Conservation (phyloP, 2,329 filamentous ascomycete species). For the Trichoderma harzianum region DNA sequence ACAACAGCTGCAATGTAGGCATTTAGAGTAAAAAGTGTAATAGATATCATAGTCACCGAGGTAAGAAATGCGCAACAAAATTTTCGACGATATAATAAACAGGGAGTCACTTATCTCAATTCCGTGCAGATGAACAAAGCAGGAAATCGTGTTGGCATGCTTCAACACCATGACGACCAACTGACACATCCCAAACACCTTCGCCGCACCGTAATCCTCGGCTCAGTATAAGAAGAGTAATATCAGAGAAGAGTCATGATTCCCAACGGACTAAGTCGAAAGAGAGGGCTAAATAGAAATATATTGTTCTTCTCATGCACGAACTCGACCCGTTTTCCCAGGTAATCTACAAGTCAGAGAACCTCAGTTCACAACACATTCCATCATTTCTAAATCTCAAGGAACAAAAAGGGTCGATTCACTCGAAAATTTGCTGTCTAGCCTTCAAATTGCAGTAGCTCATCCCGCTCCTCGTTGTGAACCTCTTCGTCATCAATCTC, state of each 20-base stretch:
- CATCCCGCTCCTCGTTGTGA: conserved; percentile 24
- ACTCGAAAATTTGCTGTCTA: neutral
- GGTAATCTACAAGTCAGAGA: neutral
- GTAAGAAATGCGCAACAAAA: neutral
- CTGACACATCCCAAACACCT: neutral
- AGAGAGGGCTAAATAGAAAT: neutral
- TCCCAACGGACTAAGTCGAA: neutral
- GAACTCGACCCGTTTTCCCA: neutral
- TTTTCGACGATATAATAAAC: neutral
- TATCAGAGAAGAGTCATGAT: neutral
- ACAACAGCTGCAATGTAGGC: neutral
- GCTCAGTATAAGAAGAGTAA: neutral
- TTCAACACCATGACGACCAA: neutral
- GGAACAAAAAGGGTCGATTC: neutral
- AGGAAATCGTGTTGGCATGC: neutral
- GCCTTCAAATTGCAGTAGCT: conserved; percentile 21
- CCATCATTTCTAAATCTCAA: neutral
- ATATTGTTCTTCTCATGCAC: neutral
- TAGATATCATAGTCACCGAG: neutral
- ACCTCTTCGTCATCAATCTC: conserved; percentile 27
- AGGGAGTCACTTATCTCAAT: neutral
- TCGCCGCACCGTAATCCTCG: neutral
- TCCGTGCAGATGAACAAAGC: neutral
- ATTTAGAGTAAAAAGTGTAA: neutral
- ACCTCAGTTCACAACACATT: neutral